Conservation (phyloP, 176 grass and related monocot genomes). For the Carex cristatella region DNA sequence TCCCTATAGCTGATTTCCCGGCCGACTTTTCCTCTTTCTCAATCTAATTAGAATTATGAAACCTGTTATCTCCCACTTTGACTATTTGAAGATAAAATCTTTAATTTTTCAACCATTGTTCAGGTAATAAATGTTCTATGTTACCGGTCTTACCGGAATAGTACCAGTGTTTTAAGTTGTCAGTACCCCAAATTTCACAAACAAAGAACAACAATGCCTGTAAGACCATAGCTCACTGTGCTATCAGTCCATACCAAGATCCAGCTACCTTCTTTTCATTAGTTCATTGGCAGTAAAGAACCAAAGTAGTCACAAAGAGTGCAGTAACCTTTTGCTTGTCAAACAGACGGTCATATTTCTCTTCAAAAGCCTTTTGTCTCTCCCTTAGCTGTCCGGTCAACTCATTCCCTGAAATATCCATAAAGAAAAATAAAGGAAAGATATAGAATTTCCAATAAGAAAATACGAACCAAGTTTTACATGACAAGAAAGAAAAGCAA, state of each 20-base stretch:
- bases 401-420: conserved; percentile 50
- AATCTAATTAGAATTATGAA: conserved; percentile 43
- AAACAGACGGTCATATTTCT: conserved; percentile 55
- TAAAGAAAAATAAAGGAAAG: neutral
- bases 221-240: neutral
- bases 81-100: conserved; percentile 13
- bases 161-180: neutral
- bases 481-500: conserved; percentile 13
- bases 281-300: neutral
- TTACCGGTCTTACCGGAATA: neutral
- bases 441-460: conserved; percentile 5
- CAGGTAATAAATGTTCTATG: neutral
- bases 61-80: conserved; percentile 4
- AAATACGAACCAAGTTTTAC: neutral
- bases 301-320: neutral
- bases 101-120: neutral
- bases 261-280: neutral
- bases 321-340: conserved; percentile 63
- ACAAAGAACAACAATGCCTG: neutral
- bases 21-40: conserved; percentile 46
- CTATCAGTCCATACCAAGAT: neutral
- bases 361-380: conserved; percentile 65
- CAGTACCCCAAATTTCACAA: neutral
- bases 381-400: conserved; percentile 47
- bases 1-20: conserved; percentile 77